Conservation (phyloP, 1,284 basidiomycete species). For the Heliocybe sulcata region DNA sequence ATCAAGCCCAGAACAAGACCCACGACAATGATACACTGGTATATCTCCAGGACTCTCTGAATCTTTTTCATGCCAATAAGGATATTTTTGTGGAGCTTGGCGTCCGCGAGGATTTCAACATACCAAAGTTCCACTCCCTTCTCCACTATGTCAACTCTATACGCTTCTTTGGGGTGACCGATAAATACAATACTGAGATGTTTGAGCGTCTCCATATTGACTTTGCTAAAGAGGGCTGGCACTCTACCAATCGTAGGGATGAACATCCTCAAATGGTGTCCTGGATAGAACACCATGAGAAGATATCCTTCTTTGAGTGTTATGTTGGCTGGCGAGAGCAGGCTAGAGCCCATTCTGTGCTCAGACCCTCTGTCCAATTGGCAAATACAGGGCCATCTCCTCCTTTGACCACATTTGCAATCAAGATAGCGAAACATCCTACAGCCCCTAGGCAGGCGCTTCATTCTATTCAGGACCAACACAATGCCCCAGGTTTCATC, state of each 20-base stretch:
- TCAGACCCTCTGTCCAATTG: too few species aligned
- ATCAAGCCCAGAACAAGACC: slow-evolving; percentile 13
- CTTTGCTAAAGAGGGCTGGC: slow-evolving; percentile 15
- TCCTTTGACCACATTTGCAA: neutral
- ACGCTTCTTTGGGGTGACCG: slow-evolving; percentile 12
- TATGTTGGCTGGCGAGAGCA: too few species aligned
- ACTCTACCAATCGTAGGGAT: slow-evolving; percentile 13
- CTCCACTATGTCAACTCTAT: slow-evolving; percentile 16
- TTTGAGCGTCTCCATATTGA: slow-evolving; percentile 21
- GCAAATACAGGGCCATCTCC: too few species aligned
- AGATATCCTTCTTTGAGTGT: too few species aligned
- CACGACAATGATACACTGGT: slow-evolving; percentile 13
- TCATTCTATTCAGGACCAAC: neutral
- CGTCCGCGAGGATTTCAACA: slow-evolving; percentile 16
- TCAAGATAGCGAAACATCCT: neutral
- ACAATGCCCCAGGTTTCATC: neutral
- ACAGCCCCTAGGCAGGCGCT: neutral
- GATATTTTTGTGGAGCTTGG: slow-evolving; percentile 14
- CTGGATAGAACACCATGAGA: slow-evolving; percentile 11
- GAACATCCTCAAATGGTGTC: slow-evolving; percentile 16
- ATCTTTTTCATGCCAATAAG: slow-evolving; percentile 17
- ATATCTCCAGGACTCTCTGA: slow-evolving; percentile 9
- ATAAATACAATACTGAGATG: slow-evolving; percentile 17
- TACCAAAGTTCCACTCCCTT: slow-evolving; percentile 22
- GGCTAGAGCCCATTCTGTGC: too few species aligned